Base-by-base conservation (phyloP, 1,284 basidiomycete species). In the Cutaneotrichosporon curvatum region DNA sequence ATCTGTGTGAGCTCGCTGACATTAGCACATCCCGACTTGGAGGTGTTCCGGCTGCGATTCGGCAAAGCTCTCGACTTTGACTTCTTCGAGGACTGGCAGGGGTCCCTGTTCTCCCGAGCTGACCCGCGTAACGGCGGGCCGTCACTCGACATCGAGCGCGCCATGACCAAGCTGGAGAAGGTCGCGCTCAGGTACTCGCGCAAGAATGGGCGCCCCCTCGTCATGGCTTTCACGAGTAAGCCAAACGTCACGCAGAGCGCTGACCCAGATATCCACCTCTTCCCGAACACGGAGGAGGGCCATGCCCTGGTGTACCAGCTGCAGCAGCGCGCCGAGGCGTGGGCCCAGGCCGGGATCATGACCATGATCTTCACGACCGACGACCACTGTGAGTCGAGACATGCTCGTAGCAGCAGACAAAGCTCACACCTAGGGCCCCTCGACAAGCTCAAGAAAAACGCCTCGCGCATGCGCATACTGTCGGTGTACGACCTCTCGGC, bases 101-200 rank as follows among this genome's bases (percentile, higher is more conserved):
- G 64, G 25, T 63, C 67, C 7, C 57, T 75, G 10, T 91, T 91
- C 69, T 84, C 87, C 55, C 73, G 87, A 39, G 75, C 83, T 31
- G 87, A 92, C 71, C 87, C 87, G 15, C 73, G 84, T 55, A 85
- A 89, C 74, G 87, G 82, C 52, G 87, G 87, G 0, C 81, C 88
- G 9, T 79, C 81, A 10, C 74, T 90, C 28, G 87, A 90, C 62
- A 82, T 90, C 45, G 87, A 89, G 68, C 76, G 88, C 81, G 84
- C 84, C 1, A 65, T 88, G 71, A 86, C 84, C 63, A 91, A 90
- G 62, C 75, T 87, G 2, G 86, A 89, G 64, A 90, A 90, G 63
- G 86, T 90, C 19, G 87, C 87, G 0, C 73, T 92, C 41, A 73
- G 65, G 38, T 79, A 76, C 60, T 74, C 81, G 32, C 71, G 73